A percentile compares a stretch with the other conserved stretches of the same genome.
Conservation (phyloP, 352 stramenopile species). For the Phytophthora litchii region DNA sequence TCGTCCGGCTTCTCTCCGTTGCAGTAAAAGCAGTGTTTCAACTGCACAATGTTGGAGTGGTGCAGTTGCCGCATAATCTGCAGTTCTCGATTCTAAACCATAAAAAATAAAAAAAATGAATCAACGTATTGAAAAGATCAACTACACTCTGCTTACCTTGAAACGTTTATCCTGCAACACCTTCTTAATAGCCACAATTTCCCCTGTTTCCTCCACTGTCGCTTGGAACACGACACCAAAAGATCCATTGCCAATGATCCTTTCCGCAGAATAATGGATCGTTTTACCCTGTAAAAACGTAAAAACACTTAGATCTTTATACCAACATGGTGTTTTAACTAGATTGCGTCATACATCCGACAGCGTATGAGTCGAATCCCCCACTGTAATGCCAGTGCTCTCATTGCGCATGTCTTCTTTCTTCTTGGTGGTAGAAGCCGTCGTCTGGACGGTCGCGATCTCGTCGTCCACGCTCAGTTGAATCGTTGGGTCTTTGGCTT, state of each 20-base stretch:
- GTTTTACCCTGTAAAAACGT: conserved; percentile 72
- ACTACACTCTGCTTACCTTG: conserved; percentile 78
- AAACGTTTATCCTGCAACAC: conserved; percentile 99
- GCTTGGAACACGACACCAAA: conserved; percentile 99
- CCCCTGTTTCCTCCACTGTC: conserved; percentile 95
- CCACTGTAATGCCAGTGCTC: conserved; percentile 83
- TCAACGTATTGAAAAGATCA: not conserved
- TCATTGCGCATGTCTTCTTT: conserved; percentile 86
- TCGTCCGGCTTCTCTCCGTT: conserved; percentile 96
- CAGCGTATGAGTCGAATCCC: conserved; percentile 81
- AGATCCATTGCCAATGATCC: conserved; percentile 99
- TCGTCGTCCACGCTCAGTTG: conserved; percentile 39
- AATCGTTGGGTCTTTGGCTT: conserved; percentile 21
- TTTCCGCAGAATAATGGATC: conserved; percentile 96
- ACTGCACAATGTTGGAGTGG: conserved; percentile 98
- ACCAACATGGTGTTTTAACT: not conserved
- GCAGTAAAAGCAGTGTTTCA: conserved; percentile 99
- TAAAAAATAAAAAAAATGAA: conserved; percentile 16
- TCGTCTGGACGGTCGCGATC: conserved; percentile 47
- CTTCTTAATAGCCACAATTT: conserved; percentile 99
- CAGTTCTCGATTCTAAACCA: conserved; percentile 95
- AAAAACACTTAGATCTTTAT: conserved; percentile 7
- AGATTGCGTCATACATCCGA: conserved; percentile 58
- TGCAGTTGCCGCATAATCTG: conserved; percentile 99
- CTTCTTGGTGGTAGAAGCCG: conserved; percentile 56